Conservation (phyloP, 352 stramenopile genomes). For the Pythium biforme region DNA sequence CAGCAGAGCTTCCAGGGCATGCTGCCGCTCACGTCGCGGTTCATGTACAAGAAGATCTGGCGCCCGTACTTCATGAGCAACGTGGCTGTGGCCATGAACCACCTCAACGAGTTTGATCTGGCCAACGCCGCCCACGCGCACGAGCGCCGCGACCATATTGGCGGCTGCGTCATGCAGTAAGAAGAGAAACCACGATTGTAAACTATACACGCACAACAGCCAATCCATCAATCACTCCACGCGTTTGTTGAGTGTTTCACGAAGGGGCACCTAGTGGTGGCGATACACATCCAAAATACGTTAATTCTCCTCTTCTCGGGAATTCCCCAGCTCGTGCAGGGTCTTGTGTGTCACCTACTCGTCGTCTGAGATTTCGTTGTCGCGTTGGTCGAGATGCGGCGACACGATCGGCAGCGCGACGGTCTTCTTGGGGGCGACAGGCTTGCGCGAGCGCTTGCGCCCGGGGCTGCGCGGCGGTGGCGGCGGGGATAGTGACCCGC, state of each 20-base stretch:
- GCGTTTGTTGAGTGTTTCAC: no score
- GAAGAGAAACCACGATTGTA: slow-evolving; percentile 14
- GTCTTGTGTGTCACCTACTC: slow-evolving; percentile 8
- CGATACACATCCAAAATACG: background rate
- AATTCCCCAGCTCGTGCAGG: background rate
- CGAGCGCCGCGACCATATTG: slow-evolving; percentile 21
- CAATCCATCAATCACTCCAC: no score
- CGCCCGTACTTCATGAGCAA: slow-evolving; percentile 81
- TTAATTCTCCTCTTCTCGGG: background rate
- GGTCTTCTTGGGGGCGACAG: slow-evolving; percentile 14
- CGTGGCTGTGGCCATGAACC: slow-evolving; percentile 75
- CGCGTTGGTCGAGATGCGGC: background rate
- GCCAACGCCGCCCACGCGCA: background rate
- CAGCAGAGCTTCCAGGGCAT: slow-evolving; percentile 65
- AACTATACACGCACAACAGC: slow-evolving; percentile 7
- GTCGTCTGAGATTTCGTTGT: slow-evolving; percentile 3
- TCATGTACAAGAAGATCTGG: slow-evolving; percentile 86
- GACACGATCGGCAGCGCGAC: background rate
- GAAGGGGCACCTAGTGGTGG: no score
- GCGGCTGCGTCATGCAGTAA: slow-evolving; percentile 29
- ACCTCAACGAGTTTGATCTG: slow-evolving; percentile 68
- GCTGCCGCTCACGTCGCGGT: slow-evolving; percentile 72
- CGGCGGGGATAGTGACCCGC: slow-evolving; percentile 7
- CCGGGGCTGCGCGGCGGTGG: background rate
- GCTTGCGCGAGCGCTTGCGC: slow-evolving; percentile 26